These are phyloP conservation scores for Vaccinium myrtillus DNA, from an alignment of 148 eudicot genomes.

Conservation along the genomic window DNA sequence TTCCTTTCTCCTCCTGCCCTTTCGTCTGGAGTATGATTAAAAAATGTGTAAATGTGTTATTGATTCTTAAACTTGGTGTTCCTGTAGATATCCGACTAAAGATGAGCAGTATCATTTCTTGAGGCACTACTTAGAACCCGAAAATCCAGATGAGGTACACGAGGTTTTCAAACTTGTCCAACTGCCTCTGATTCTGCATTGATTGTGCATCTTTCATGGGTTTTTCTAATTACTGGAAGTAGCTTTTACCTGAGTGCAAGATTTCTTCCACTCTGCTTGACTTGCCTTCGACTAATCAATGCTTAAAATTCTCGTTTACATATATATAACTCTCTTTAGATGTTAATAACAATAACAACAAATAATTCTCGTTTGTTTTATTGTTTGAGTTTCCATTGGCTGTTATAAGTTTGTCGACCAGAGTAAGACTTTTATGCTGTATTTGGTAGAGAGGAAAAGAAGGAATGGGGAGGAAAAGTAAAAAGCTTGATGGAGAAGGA, in stretches of 20 bases:
- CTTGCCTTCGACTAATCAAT: neutral
- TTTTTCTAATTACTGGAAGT: neutral
- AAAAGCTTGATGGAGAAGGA: neutral
- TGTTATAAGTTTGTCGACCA: neutral
- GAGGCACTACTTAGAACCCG: constrained; percentile 80
- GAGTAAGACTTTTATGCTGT: neutral
- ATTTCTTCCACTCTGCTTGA: neutral
- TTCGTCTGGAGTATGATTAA: neutral
- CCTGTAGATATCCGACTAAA: constrained; percentile 78
- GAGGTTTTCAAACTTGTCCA: constrained; percentile 4
- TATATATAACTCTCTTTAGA: neutral
- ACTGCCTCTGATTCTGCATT: neutral
- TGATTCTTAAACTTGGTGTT: constrained; percentile 22
- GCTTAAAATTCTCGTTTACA: neutral
- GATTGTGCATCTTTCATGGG: neutral
- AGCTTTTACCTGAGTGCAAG: neutral
- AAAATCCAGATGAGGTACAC: constrained; percentile 70
- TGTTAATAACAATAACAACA: neutral
- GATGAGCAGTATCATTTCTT: constrained; percentile 90
- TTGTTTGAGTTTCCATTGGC: neutral
- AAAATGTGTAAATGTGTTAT: neutral
- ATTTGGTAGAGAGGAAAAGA: neutral
- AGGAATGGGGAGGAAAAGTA: neutral
- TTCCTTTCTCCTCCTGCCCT: neutral
- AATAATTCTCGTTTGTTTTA: neutral